Evolutionary conservation across 768 basidiomycete species (phyloP), one percentile per base, ranked within the genome.

Genomic region (Mycena rebaudengoi): DNA sequence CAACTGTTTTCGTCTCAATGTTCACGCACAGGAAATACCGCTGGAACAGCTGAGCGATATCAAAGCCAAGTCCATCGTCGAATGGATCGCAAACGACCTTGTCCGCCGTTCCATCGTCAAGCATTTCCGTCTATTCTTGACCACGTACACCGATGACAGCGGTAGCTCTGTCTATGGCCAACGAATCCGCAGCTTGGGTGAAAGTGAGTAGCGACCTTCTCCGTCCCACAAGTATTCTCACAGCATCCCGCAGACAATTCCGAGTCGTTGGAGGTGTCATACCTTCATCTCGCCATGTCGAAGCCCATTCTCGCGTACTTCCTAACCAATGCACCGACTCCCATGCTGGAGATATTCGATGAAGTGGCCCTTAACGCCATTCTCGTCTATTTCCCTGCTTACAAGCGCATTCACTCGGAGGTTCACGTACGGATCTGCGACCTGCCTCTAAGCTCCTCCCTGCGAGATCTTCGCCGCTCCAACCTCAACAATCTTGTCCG

Each of bases 231-330:
- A 28, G 39, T 20, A 45, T n/a, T 53, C 21, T 67, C 46, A 68
- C 51, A 56, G 20, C n/a, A 35, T 32, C 18, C 62, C 55, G 2
- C 68, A 99, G 98, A 90, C 72, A 99, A 99, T 77, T 88, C 96
- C 32, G 98, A 99, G 79, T 98, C 96, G 0, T 87, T 99, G 60
- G 98, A 99, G 77, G 94, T 99, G 25, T 98, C 96, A 1, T 99
- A 96, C 77, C 85, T 95, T n/a, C 97, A 99, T 73, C 87, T 99
- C 18, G 91, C 94, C 1, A 79, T 89, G 56, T 94, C 96, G 8
- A 98, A 98, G 70, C 92, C 98, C 5, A 96, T 98, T 70, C 83
- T 99, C 29, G 96, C 98, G 26, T 99, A 98, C 76, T 99, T 99
- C 82, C 86, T 99, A 51, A 95, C 93, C 72, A 99, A 98, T 77